These are phyloP conservation scores for Xylaria sp. DNA, from an alignment of 2,329 filamentous ascomycete genomes.

Conservation along the genomic window DNA sequence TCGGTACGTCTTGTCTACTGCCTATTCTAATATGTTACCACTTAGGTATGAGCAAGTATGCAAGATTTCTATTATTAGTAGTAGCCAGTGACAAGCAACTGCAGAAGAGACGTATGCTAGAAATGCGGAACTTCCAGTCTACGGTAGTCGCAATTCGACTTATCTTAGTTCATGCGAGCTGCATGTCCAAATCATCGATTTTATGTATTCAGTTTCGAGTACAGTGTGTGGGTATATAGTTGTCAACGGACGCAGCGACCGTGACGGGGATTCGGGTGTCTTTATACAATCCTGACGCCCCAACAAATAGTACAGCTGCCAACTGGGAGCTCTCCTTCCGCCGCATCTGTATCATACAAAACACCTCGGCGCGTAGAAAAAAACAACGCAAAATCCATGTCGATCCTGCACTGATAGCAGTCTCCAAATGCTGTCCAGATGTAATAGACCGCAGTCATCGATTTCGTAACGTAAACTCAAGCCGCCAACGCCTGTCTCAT, in stretches of 20 bases:
- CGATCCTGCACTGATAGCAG: slow-evolving; percentile 4
- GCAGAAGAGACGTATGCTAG: no score
- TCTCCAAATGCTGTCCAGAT: slow-evolving; percentile 22
- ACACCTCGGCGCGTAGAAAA: slow-evolving; percentile 9
- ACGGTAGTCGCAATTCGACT: not conserved
- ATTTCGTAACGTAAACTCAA: slow-evolving; percentile 24
- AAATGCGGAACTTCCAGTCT: not conserved
- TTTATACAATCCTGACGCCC: slow-evolving; percentile 19
- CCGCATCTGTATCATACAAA: slow-evolving; percentile 25
- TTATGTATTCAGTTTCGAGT: slow-evolving; percentile 12
- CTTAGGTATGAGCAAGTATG: not conserved
- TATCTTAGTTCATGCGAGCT: not conserved
- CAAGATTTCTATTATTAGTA: not conserved
- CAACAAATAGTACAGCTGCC: slow-evolving; percentile 12
- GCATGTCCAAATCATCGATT: slow-evolving; percentile 1
- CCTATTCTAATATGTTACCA: not conserved
- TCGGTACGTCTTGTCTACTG: not conserved
- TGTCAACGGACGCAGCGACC: slow-evolving; percentile 14
- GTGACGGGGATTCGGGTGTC: slow-evolving; percentile 4
- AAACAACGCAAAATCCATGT: slow-evolving; percentile 10
- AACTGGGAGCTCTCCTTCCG: slow-evolving; percentile 1
- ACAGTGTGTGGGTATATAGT: slow-evolving; percentile 31
- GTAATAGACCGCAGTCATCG: slow-evolving; percentile 13
- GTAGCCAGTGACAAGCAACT: not conserved
- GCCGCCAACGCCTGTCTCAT: slow-evolving; percentile 34